Evolutionary conservation across 2,329 filamentous ascomycete species (phyloP), one percentile per base, ranked within the genome.

Genomic region (Lojkania enalia): DNA sequence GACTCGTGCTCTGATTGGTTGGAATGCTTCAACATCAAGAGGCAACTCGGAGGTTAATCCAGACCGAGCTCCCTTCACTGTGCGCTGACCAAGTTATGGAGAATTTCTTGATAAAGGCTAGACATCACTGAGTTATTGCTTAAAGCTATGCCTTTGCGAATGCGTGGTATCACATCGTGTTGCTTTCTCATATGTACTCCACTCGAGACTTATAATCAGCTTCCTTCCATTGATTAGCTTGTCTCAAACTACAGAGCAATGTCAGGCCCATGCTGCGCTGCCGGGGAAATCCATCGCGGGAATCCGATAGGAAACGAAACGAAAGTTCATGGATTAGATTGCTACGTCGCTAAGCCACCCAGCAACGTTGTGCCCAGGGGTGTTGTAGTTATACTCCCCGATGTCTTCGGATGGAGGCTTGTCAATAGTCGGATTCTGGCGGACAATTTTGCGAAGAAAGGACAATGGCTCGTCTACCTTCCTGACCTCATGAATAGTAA

Each of bases 401-500:
- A 72, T 48, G 61, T 67, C 5, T 72, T 72, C 42, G 70, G 69
- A 14, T 66, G 61, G 56, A 51, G 49, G 2, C 48, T 70, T 12
- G 58, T 62, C 11, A 72, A 71, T 55, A 69, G 61, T 27, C 54
- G 63, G 12, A 64, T 72, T 14, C 56, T 72, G 5, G 65, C 66
- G 7, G 70, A 72, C 40, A 57, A 58, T 6, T 69, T 66, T 40
- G 68, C 67, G 1, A 57, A 58, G 39, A 59, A 63, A 33, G 63
- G 63, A 1, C 46, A 48, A 19, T 65, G 54, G 38, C 23, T 41
- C 14, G 54, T 60, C 39, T 65, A 61, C 42, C 47, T 72, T 13
- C 69, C 69, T 5, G 70, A 72, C 19, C 66, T 71, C 44, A 66
- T 67, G 61, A 43, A 61, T 39, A 67, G 68, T 64, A 49, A 29